These are phyloP conservation scores for Nakazawaea laoshanensis DNA, from an alignment of 805 yeast species.

Conservation along the genomic window DNA sequence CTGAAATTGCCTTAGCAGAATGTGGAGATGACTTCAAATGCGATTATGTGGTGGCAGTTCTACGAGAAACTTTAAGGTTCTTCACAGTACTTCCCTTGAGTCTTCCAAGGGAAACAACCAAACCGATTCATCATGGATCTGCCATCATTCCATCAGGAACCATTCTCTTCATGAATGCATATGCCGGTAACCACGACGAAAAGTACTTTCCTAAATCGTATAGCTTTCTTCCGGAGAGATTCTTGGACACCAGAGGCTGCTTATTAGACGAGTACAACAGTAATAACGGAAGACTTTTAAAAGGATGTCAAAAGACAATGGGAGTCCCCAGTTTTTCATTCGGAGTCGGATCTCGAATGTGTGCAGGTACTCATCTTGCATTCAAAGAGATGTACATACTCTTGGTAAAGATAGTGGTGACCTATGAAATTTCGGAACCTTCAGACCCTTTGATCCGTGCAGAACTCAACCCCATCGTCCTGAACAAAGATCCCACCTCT, in stretches of 20 bases:
- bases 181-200: slow-evolving; percentile 62
- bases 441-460: slow-evolving; percentile 19
- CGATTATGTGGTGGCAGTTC: slow-evolving; percentile 45
- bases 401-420: slow-evolving; percentile 40
- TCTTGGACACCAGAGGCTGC: slow-evolving; percentile 24
- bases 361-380: slow-evolving; percentile 62
- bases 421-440: slow-evolving; percentile 42
- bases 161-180: slow-evolving; percentile 54
- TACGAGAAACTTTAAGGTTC: slow-evolving; percentile 53
- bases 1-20: slow-evolving; percentile 26
- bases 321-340: slow-evolving; percentile 39
- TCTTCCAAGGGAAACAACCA: slow-evolving; percentile 55
- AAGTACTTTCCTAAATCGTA: slow-evolving; percentile 32
- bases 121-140: slow-evolving; percentile 31
- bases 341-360: slow-evolving; percentile 68
- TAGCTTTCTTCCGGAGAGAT: slow-evolving; percentile 45
- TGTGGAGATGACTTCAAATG: slow-evolving; percentile 24
- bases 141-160: slow-evolving; percentile 47
- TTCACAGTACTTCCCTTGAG: slow-evolving; percentile 63
- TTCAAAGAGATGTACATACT: slow-evolving; percentile 55
- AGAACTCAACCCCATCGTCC: slow-evolving; percentile 42
- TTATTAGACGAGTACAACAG: slow-evolving; percentile 5
- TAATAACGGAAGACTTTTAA: slow-evolving; percentile 4
- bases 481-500: slow-evolving; percentile 45
- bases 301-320: slow-evolving; percentile 11